These are phyloP conservation scores for Hydnomerulius pinastri DNA, from an alignment of 768 basidiomycete genomes.

Conservation along the genomic window DNA sequence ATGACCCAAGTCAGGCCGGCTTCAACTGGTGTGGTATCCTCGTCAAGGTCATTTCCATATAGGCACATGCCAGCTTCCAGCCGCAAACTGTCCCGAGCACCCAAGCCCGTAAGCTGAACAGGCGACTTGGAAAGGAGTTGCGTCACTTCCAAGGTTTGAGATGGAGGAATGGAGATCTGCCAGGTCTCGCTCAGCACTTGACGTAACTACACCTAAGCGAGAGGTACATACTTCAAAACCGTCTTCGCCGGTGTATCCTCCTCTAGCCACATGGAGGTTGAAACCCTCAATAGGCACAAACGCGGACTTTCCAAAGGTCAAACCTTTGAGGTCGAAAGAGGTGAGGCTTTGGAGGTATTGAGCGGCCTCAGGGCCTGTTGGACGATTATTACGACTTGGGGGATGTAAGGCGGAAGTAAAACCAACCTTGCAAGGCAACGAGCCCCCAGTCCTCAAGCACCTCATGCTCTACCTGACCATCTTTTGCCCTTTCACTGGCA, in stretches of 20 bases:
- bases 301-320: slow-evolving; percentile 86
- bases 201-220: neutral
- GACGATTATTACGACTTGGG: neutral
- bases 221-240: slow-evolving; percentile 79
- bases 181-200: neutral
- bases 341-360: slow-evolving; percentile 77
- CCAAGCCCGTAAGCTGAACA: slow-evolving; percentile 87
- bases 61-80: slow-evolving; percentile 97
- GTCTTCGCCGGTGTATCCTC: slow-evolving; percentile 98
- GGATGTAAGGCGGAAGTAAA: neutral
- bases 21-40: slow-evolving; percentile 83
- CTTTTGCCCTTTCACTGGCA: slow-evolving; percentile 43
- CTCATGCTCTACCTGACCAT: slow-evolving; percentile 75
- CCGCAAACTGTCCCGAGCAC: slow-evolving; percentile 90
- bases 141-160: slow-evolving; percentile 71
- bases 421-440: slow-evolving; percentile 84
- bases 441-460: slow-evolving; percentile 84
- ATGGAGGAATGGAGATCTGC: slow-evolving; percentile 88
- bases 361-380: slow-evolving; percentile 77
- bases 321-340: slow-evolving; percentile 65
- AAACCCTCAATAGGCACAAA: slow-evolving; percentile 69
- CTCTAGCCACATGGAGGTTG: slow-evolving; percentile 81
- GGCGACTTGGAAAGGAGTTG: slow-evolving; percentile 56
- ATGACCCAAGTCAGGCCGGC: slow-evolving; percentile 94
- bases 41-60: slow-evolving; percentile 93